Percentiles rank a stretch among this genome's conserved stretches.
Evolutionary conservation across 768 basidiomycete genomes (phyloP).

Genomic region (Suillus weaverae): DNA sequence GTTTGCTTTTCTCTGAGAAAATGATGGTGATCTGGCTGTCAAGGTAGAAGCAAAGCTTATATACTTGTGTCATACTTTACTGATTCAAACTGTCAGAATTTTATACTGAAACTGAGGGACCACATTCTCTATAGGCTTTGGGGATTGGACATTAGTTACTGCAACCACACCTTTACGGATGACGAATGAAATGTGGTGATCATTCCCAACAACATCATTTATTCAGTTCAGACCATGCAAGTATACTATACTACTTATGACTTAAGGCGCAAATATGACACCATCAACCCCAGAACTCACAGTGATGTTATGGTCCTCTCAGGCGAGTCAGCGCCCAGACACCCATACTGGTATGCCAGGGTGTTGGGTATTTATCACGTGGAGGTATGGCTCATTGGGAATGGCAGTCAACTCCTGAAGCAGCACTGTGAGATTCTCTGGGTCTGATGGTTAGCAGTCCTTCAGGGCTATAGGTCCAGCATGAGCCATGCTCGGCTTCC

Average conservation of each 20-base stretch:
- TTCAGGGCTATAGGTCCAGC: constrained; percentile 25
- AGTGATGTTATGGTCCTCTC: constrained; percentile 37
- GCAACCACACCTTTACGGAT: constrained; percentile 20
- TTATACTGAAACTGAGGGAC: constrained; percentile 20
- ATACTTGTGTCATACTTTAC: not conserved
- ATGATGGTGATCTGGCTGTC: constrained; percentile 29
- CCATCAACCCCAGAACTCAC: constrained; percentile 30
- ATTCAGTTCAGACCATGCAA: constrained; percentile 30
- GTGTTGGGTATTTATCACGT: constrained; percentile 34
- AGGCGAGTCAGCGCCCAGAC: constrained; percentile 18
- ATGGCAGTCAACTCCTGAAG: not conserved
- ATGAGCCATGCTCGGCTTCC: constrained; percentile 32
- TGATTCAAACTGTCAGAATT: constrained; percentile 26
- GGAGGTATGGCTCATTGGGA: constrained; percentile 4
- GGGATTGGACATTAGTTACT: constrained; percentile 9
- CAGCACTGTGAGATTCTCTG: constrained; percentile 36
- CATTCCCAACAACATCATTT: constrained; percentile 32
- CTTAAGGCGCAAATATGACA: constrained; percentile 22
- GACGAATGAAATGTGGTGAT: constrained; percentile 22
- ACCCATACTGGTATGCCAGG: constrained; percentile 41
- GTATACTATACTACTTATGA: constrained; percentile 35
- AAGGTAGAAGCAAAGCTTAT: not conserved
- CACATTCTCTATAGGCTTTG: constrained; percentile 8
- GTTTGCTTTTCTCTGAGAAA: constrained; percentile 9
- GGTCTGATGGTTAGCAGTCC: constrained; percentile 38